These are phyloP conservation scores for Aspergillus ruber DNA, from an alignment of 2,329 filamentous ascomycete species.

Conservation along the genomic window DNA sequence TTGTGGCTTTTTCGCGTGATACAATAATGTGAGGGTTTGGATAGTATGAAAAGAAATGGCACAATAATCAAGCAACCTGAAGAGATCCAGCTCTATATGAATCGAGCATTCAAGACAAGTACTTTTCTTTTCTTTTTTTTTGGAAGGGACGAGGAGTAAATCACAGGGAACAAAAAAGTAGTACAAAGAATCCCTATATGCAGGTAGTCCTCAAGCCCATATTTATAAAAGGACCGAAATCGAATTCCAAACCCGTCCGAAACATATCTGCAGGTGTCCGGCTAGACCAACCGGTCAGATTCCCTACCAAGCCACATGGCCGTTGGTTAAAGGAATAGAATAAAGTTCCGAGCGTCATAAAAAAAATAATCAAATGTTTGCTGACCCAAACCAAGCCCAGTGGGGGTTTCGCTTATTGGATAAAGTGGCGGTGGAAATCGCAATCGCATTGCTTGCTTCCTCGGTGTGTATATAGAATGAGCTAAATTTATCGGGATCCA, in stretches of 20 bases:
- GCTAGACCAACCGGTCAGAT: neutral
- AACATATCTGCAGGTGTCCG: neutral
- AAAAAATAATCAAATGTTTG: neutral
- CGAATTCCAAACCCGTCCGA: neutral
- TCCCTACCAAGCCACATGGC: neutral
- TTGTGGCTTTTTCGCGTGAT: neutral
- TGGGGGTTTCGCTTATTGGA: too few relatives aligned
- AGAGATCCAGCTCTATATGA: neutral
- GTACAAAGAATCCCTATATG: neutral
- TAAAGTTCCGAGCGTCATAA: neutral
- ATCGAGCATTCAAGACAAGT: neutral
- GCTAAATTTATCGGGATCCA: neutral
- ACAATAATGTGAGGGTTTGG: neutral
- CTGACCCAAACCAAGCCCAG: neutral
- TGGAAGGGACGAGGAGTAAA: neutral
- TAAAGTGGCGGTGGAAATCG: neutral
- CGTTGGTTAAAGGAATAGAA: neutral
- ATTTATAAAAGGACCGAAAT: neutral
- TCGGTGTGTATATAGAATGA: neutral
- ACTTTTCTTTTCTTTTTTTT: neutral
- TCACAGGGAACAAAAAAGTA: neutral
- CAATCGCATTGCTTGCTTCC: neutral
- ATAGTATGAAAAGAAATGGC: neutral
- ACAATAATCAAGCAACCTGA: too few relatives aligned
- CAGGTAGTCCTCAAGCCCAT: neutral